Percentiles rank a stretch among this genome's conserved stretches.
These are phyloP conservation scores for Vaccinium vitisidaea DNA, from an alignment of 148 eudicot species.

Conservation along the genomic window DNA sequence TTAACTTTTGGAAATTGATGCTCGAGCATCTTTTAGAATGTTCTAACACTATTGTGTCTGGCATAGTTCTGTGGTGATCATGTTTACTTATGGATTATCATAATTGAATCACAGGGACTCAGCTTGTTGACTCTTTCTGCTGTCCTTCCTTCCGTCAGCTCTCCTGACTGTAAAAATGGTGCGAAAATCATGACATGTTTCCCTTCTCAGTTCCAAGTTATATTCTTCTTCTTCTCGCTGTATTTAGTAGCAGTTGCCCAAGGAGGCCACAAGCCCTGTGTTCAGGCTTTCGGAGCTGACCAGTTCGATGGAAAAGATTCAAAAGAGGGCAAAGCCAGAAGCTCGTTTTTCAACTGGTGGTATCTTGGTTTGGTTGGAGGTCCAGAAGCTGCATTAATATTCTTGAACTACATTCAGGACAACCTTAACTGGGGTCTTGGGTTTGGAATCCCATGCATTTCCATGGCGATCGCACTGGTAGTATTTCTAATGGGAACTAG, in stretches of 20 bases:
- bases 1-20: no score
- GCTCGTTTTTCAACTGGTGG: conserved; percentile 97
- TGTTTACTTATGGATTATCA: background rate
- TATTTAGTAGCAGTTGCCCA: conserved; percentile 70
- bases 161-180: conserved; percentile 19
- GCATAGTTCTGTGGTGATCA: no score
- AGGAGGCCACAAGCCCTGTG: conserved; percentile 82
- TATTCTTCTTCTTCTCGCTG: conserved; percentile 51
- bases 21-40: no score
- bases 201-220: conserved; percentile 31
- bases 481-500: conserved; percentile 58
- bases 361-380: conserved; percentile 48
- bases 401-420: conserved; percentile 69
- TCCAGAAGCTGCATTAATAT: conserved; percentile 25
- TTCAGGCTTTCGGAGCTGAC: conserved; percentile 94
- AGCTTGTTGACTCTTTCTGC: conserved; percentile 60
- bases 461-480: conserved; percentile 52
- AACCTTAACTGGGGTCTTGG: conserved; percentile 82
- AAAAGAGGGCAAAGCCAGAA: conserved; percentile 65
- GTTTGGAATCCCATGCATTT: conserved; percentile 80
- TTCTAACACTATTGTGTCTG: no score
- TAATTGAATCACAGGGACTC: conserved; percentile 45
- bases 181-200: conserved; percentile 22
- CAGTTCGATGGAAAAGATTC: conserved; percentile 74
- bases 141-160: conserved; percentile 27